phyloP scores from a whole-genome alignment of 495 filamentous ascomycete genomes.

The Hypoxylon fuscum region DNA sequence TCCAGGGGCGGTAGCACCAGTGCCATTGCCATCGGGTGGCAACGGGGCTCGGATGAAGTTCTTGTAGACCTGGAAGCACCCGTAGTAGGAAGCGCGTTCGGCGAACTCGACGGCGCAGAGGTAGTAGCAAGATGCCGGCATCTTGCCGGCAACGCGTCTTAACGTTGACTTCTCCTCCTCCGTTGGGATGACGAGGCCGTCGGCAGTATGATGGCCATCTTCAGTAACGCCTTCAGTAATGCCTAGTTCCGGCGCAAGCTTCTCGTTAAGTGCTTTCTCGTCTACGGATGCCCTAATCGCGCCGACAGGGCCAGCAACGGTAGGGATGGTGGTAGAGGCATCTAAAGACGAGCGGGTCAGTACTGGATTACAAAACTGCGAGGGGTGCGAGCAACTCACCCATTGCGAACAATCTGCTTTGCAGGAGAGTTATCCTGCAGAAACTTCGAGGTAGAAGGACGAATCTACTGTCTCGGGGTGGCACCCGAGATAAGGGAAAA shows the following conservation, averaged over 20 bases:
- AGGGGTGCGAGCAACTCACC: conserved; percentile 17
- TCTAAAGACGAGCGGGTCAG: conserved; percentile 28
- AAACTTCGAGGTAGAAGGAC: conserved; percentile 16
- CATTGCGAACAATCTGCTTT: conserved; percentile 24
- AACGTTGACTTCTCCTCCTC: conserved; percentile 62
- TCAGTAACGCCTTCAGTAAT: conserved; percentile 11
- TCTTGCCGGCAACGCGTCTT: conserved; percentile 60
- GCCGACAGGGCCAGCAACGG: conserved; percentile 31
- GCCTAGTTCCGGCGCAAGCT: neutral
- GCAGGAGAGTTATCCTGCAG: conserved; percentile 10
- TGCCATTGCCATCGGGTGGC: conserved; percentile 63
- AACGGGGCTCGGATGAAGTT: conserved; percentile 67
- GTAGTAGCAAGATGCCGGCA: conserved; percentile 57
- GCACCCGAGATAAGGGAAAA: conserved; percentile 30
- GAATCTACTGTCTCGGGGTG: conserved; percentile 18
- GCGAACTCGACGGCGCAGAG: conserved; percentile 67
- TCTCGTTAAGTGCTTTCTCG: conserved; percentile 29
- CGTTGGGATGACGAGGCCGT: conserved; percentile 58
- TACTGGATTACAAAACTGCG: neutral
- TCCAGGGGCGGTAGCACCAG: conserved; percentile 62
- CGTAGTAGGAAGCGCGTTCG: conserved; percentile 68
- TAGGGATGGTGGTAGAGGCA: conserved; percentile 38
- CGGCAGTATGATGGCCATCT: conserved; percentile 42
- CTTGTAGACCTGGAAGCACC: conserved; percentile 63
- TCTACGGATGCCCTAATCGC: conserved; percentile 43